phyloP scores from a whole-genome alignment of 179 eudicot genomes.

The Patellifolia procumbens region DNA sequence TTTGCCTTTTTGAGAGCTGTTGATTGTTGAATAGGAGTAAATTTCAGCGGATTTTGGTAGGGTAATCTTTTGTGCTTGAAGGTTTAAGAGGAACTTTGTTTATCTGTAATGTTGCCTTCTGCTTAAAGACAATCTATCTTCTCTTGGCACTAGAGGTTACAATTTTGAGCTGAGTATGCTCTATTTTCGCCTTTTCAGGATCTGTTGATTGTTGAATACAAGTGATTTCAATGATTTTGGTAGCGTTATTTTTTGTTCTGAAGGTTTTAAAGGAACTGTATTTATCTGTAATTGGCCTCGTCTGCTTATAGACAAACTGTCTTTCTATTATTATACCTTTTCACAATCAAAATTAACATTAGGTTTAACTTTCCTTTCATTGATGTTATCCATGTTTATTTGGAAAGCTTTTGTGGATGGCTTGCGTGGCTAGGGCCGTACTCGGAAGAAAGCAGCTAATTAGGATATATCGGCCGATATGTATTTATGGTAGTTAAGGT shows the following conservation, averaged over 20 bases:
- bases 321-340: not conserved
- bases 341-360: not conserved
- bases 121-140: not conserved
- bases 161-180: too few relatives aligned
- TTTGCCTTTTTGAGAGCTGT: not conserved
- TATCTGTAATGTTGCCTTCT: not conserved
- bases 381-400: not conserved
- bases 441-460: not conserved
- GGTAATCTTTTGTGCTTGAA: too few relatives aligned
- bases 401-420: not conserved
- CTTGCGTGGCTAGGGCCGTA: not conserved
- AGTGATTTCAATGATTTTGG: not conserved
- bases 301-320: not conserved
- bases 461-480: not conserved
- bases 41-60: not conserved
- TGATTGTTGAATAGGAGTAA: not conserved
- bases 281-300: not conserved
- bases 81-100: not conserved
- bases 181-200: too few relatives aligned
- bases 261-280: not conserved
- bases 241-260: too few relatives aligned
- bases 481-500: not conserved
- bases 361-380: not conserved
- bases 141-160: too few relatives aligned
- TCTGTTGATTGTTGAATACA: not conserved